These are phyloP conservation scores for Xerocomus minutiporus DNA, from an alignment of 1,284 basidiomycete genomes.

Conservation along the genomic window DNA sequence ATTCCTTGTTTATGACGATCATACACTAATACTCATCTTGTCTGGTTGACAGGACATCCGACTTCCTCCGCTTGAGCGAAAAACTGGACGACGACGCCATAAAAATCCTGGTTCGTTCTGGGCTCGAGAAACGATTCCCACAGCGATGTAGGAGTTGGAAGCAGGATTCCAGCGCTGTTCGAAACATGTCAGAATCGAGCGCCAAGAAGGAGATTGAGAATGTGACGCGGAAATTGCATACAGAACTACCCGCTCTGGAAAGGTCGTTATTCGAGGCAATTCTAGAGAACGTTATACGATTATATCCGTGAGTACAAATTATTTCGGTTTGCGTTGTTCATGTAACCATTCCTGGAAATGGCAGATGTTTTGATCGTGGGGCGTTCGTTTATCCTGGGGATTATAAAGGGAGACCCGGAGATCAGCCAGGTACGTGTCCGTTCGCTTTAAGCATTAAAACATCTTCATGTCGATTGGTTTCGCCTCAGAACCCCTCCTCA, in stretches of 20 bases:
- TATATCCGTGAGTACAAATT: conserved; percentile 27
- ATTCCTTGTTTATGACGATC: neutral
- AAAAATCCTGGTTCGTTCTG: conserved; percentile 27
- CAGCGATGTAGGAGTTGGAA: conserved; percentile 23
- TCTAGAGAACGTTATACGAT: conserved; percentile 15
- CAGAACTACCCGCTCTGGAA: conserved; percentile 3
- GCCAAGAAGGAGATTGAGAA: neutral
- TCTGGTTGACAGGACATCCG: conserved; percentile 17
- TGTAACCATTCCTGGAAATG: neutral
- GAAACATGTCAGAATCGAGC: neutral
- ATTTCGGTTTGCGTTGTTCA: neutral
- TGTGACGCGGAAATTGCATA: neutral
- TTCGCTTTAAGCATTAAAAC: neutral
- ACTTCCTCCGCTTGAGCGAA: conserved; percentile 27
- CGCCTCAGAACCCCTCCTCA: conserved; percentile 11
- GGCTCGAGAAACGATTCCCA: conserved; percentile 29
- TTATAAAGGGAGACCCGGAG: neutral
- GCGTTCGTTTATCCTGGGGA: conserved; percentile 6
- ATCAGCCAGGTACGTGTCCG: conserved; percentile 11
- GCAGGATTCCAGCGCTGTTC: conserved; percentile 6
- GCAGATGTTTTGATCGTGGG: conserved; percentile 18
- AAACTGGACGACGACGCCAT: conserved; percentile 29
- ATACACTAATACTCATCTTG: neutral
- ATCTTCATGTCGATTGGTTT: neutral
- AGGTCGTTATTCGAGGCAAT: conserved; percentile 22